Evolutionary conservation across 805 yeast genomes (phyloP), one percentile per base, ranked within the genome.

Genomic region (Yueomyces sinensis): DNA sequence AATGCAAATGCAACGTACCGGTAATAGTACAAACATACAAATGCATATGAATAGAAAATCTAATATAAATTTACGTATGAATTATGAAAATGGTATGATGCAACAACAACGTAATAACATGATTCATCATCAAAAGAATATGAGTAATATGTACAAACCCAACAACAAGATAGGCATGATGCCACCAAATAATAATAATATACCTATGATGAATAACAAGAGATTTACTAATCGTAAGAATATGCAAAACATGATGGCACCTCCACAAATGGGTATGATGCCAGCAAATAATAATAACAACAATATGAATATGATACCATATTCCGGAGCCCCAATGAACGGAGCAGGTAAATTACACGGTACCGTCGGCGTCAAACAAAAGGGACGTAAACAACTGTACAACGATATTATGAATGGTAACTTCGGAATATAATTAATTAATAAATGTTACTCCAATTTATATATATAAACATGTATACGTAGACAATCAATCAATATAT

Each of bases 331-430:
- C 34, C 4, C 23, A 3, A 34, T 31, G 2, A 37, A 33, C 23
- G 25, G 25, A 13, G 49, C 56, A 22, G 65, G 65, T 47, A 66
- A 60, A 41, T 44, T 67, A 6, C 74, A 68, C 43, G 69, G 68
- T 17, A 61, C 59, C 7, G 50, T 47, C 19, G 44, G 49, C 11
- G 48, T 51, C 32, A 52, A 58, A 34, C 58, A 50, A 17, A 54
- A 62, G 25, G 71, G 71, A 44, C 73, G 76, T 45, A 76, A 72
- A 29, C 63, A 67, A 35, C 62, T 80, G 31, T 65, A 84, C 44
- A 68, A 73, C 34, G 82, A 82, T 2, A 65, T 80, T 32, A 69
- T 71, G 46, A 73, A 70, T 37, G 81, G 80, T 22, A 67, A 67
- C 36, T 80, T 78, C 58, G 89, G 89, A 31, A 76, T 80, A 27